Evolutionary conservation across 2,329 filamentous ascomycete genomes (phyloP).

Genomic region (Arthrinium phaeospermum): DNA sequence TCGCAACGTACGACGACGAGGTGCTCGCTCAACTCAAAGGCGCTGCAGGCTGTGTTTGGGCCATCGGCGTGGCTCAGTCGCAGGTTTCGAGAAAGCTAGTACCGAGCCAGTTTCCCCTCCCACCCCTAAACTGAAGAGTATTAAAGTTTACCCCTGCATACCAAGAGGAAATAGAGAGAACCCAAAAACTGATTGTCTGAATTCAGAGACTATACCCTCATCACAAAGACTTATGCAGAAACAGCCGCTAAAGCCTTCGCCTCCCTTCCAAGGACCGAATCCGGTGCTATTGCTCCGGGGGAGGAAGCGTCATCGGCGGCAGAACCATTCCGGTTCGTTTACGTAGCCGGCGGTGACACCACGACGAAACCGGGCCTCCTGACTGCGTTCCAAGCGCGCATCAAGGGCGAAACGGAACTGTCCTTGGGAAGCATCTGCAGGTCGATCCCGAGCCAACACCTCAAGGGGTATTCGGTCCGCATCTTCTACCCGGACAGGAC

Average conservation of each 20-base stretch:
- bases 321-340: constrained; percentile 70
- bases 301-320: not conserved
- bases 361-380: constrained; percentile 61
- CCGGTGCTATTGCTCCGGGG: not conserved
- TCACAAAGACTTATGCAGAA: constrained; percentile 71
- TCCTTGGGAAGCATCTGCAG: constrained; percentile 47
- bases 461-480: constrained; percentile 63
- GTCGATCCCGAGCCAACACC: constrained; percentile 41
- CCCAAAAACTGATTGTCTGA: not conserved
- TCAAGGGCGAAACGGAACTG: constrained; percentile 74
- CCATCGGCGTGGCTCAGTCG: constrained; percentile 68
- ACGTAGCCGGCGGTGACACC: constrained; percentile 69
- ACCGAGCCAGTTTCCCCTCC: not conserved
- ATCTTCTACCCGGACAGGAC: constrained; percentile 63
- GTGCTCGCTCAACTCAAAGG: constrained; percentile 67
- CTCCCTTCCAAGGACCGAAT: not conserved
- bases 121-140: not conserved
- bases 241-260: constrained; percentile 66
- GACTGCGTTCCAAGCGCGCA: constrained; percentile 63
- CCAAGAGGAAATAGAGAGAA: not conserved
- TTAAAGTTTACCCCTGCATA: not conserved
- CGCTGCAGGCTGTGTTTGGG: constrained; percentile 75
- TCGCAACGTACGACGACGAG: constrained; percentile 61
- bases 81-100: constrained; percentile 63
- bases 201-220: constrained; percentile 64